Conservation (phyloP, 2,329 filamentous ascomycete genomes). For the Aspergillus sp. region DNA sequence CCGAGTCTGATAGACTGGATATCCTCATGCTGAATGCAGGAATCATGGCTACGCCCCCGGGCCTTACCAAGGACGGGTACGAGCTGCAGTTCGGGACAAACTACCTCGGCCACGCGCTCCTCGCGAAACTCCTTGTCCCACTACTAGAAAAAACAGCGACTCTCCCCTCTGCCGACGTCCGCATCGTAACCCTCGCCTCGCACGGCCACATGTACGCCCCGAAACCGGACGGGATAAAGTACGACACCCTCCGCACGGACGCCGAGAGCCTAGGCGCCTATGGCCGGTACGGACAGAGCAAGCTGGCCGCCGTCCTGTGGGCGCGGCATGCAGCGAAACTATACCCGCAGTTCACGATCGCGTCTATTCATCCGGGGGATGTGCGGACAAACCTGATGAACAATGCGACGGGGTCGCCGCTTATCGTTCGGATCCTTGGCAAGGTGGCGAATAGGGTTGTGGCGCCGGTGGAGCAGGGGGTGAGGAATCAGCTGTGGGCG, state of each 20-base stretch:
- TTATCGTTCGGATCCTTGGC: neutral
- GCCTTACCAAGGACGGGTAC: neutral
- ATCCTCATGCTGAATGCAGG: constrained; percentile 11
- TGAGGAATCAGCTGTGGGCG: constrained; percentile 1
- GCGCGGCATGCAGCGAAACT: neutral
- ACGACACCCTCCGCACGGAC: neutral
- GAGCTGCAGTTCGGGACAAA: constrained; percentile 7
- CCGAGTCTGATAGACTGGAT: neutral
- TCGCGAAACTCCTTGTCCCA: neutral
- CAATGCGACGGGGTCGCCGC: neutral
- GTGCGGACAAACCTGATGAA: constrained; percentile 3
- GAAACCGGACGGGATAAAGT: neutral
- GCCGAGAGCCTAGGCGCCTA: neutral
- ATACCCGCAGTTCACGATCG: neutral
- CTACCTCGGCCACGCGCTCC: constrained; percentile 1
- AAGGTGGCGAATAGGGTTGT: neutral
- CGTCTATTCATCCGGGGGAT: neutral
- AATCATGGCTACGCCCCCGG: neutral
- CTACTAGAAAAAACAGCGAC: neutral
- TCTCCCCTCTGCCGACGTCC: neutral
- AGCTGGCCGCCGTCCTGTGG: neutral
- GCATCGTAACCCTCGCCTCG: neutral
- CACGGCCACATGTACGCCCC: constrained; percentile 1
- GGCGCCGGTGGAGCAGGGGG: neutral
- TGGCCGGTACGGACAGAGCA: constrained; percentile 1